Percentiles rank a stretch among this genome's conserved stretches.
Evolutionary conservation across 78 protist genomes (phyloP).

Genomic region (Dictyostelium citrinum): DNA sequence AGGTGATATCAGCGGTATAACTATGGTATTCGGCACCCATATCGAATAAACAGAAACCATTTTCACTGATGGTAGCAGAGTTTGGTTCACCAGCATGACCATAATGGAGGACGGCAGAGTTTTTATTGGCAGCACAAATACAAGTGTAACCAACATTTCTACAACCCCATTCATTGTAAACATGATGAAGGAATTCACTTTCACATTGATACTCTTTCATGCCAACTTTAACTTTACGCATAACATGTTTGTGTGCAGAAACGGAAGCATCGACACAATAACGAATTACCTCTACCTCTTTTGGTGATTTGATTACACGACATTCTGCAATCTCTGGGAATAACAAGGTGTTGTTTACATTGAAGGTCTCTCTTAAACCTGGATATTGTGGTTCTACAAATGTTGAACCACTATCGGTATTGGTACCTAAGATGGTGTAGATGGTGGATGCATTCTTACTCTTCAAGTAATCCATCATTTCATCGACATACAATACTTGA

Average conservation of each 20-base stretch:
- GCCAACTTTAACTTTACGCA: constrained; percentile 58
- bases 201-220: constrained; percentile 89
- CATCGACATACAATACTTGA: constrained; percentile 52
- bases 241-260: constrained; percentile 80
- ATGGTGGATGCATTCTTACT: background rate
- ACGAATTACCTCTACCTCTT: constrained; percentile 83
- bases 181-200: constrained; percentile 60
- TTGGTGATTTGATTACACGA: constrained; percentile 83
- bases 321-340: constrained; percentile 64
- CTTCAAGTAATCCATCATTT: constrained; percentile 26
- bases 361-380: constrained; percentile 53
- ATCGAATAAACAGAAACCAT: constrained; percentile 86
- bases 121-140: constrained; percentile 87
- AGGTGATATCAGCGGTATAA: constrained; percentile 92
- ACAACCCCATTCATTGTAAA: constrained; percentile 75
- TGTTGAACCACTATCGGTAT: constrained; percentile 38
- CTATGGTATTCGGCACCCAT: constrained; percentile 92
- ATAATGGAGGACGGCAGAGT: constrained; percentile 88
- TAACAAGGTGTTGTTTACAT: constrained; percentile 13
- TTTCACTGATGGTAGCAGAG: constrained; percentile 26
- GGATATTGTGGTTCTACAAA: background rate
- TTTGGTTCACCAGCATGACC: constrained; percentile 87
- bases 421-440: constrained; percentile 46
- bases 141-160: constrained; percentile 83
- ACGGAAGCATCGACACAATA: constrained; percentile 41